phyloP scores from a whole-genome alignment of 371 early-diverging fungal genomes.

The Umbelopsis sp. region DNA sequence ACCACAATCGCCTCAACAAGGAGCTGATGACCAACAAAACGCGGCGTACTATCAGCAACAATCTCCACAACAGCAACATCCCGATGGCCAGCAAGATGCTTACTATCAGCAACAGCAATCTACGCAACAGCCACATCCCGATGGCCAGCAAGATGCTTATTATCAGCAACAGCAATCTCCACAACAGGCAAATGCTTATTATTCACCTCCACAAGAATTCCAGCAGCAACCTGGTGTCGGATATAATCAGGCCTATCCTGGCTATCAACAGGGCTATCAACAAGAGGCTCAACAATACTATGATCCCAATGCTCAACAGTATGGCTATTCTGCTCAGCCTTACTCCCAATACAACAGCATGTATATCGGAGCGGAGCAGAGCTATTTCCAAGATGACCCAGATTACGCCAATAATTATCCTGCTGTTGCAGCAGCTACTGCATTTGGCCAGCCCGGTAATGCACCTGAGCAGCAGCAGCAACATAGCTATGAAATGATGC shows the following conservation, averaged over 20 bases:
- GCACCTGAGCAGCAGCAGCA: neutral
- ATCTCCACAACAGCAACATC: neutral
- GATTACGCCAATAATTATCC: neutral
- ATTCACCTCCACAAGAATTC: constrained; percentile 26
- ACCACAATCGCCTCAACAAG: constrained; percentile 11
- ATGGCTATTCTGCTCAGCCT: constrained; percentile 20
- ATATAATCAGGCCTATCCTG: constrained; percentile 31
- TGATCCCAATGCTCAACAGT: constrained; percentile 11
- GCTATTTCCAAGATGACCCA: neutral
- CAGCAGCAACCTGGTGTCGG: constrained; percentile 27
- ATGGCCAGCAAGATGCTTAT: constrained; percentile 16
- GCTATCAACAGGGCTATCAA: constrained; percentile 38
- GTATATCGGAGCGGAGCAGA: constrained; percentile 6
- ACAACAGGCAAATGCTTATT: neutral
- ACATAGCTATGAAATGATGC: constrained; percentile 9
- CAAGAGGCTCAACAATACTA: constrained; percentile 24
- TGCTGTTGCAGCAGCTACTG: neutral
- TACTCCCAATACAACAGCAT: constrained; percentile 16
- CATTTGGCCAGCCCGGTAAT: constrained; percentile 1
- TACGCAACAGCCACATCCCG: constrained; percentile 12
- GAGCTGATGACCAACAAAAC: neutral
- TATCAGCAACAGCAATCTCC: constrained; percentile 5
- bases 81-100: neutral
- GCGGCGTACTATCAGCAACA: neutral
- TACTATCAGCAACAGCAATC: neutral